phyloP scores from a whole-genome alignment of 2,329 filamentous ascomycete genomes.

The Phialophora expanda region DNA sequence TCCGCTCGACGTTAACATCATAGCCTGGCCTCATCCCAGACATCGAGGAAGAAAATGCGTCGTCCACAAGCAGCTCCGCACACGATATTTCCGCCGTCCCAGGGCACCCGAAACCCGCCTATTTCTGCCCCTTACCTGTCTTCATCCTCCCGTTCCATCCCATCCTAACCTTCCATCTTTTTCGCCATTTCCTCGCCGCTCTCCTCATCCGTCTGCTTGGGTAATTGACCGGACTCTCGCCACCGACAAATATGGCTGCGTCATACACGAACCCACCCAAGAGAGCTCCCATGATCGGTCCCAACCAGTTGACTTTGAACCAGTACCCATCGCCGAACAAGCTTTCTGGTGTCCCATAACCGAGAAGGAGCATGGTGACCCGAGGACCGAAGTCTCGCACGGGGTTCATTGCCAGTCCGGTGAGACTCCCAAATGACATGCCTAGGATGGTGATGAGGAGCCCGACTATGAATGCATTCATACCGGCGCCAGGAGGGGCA shows the following conservation, averaged over 20 bases:
- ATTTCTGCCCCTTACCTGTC: background rate
- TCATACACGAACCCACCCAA: conserved; percentile 58
- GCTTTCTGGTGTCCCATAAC: conserved; percentile 49
- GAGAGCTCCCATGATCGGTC: conserved; percentile 47
- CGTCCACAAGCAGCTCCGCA: background rate
- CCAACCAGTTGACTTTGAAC: conserved; percentile 51
- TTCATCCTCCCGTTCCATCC: background rate
- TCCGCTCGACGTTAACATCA: background rate
- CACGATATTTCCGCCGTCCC: background rate
- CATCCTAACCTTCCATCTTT: conserved; percentile 21
- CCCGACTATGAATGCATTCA: conserved; percentile 58
- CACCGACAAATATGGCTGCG: conserved; percentile 57
- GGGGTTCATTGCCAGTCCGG: conserved; percentile 57
- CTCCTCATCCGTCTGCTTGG: conserved; percentile 51
- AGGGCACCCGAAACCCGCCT: background rate
- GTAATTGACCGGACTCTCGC: conserved; percentile 59
- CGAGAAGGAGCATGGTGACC: conserved; percentile 52
- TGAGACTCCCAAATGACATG: conserved; percentile 54
- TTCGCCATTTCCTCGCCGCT: conserved; percentile 49
- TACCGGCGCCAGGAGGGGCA: conserved; percentile 56
- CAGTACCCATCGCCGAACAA: conserved; percentile 55
- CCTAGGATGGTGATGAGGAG: conserved; percentile 47
- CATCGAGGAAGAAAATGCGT: background rate
- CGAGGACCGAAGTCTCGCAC: conserved; percentile 58
- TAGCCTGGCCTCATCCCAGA: background rate